phyloP scores from a whole-genome alignment of 257 asterid genomes.

The Salvia rosmarinus region DNA sequence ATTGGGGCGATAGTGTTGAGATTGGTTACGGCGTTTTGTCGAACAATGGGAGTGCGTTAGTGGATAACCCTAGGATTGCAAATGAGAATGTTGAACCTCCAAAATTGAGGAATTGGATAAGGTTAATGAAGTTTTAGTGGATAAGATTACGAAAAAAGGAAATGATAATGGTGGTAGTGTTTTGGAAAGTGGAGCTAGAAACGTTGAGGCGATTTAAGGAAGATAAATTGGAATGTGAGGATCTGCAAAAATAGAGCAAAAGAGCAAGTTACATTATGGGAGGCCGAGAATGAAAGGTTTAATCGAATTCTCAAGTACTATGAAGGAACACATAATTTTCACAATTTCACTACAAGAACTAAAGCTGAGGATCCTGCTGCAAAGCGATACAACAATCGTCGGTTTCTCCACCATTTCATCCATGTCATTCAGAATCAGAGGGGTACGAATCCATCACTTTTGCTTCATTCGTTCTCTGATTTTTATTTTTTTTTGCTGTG shows the following conservation, averaged over 20 bases:
- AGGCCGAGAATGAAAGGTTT: constrained; percentile 73
- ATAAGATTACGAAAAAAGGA: constrained; percentile 28
- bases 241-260: constrained; percentile 32
- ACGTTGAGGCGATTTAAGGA: constrained; percentile 36
- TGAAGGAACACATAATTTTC: constrained; percentile 92
- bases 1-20: constrained; percentile 25
- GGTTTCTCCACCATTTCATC: constrained; percentile 7
- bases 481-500: neutral
- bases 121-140: constrained; percentile 23
- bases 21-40: constrained; percentile 44
- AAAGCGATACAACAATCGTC: constrained; percentile 51
- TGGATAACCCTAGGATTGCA: constrained; percentile 16
- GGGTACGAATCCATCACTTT: constrained; percentile 26
- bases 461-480: neutral
- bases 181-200: constrained; percentile 34
- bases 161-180: constrained; percentile 18
- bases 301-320: constrained; percentile 72
- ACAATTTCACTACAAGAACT: constrained; percentile 85
- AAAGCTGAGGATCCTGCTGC: constrained; percentile 98
- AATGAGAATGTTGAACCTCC: constrained; percentile 20
- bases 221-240: constrained; percentile 32
- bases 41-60: constrained; percentile 36
- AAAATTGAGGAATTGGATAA: constrained; percentile 33
- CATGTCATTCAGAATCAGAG: constrained; percentile 45
- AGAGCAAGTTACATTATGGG: constrained; percentile 58